Evolutionary conservation across 352 stramenopile species (phyloP).

Genomic region (Phytophthora constricta): DNA sequence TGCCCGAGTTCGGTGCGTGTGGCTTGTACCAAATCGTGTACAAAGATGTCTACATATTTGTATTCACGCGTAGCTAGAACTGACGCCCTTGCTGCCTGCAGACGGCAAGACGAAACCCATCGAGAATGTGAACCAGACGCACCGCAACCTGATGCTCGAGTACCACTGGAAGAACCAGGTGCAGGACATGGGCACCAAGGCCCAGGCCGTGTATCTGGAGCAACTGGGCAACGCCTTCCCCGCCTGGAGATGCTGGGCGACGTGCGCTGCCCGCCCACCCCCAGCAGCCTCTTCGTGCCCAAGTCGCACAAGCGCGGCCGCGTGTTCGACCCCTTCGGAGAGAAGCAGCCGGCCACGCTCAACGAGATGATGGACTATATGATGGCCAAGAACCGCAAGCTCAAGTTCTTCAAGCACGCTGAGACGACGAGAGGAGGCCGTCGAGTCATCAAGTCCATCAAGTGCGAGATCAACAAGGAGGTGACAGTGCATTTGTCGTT

Average conservation of each 20-base stretch:
- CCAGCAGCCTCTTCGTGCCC: conserved; percentile 75
- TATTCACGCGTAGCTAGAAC: background rate
- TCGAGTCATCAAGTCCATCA: conserved; percentile 88
- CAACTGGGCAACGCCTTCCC: conserved; percentile 75
- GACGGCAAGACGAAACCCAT: conserved; percentile 90
- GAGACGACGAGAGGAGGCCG: conserved; percentile 85
- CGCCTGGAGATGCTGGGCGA: conserved; percentile 86
- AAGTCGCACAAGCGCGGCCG: conserved; percentile 85
- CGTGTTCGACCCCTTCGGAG: conserved; percentile 84
- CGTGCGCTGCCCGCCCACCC: conserved; percentile 72
- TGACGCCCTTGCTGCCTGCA: conserved; percentile 20
- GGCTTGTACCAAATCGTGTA: background rate
- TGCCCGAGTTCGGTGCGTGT: conserved; percentile 77
- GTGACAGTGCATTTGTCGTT: conserved; percentile 86
- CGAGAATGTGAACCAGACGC: conserved; percentile 84
- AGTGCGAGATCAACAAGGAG: conserved; percentile 89
- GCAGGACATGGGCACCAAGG: conserved; percentile 86
- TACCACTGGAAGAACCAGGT: conserved; percentile 92
- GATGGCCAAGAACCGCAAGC: conserved; percentile 88
- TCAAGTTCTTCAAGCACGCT: conserved; percentile 90
- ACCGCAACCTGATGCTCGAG: conserved; percentile 90
- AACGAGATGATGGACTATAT: conserved; percentile 93
- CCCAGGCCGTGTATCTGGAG: conserved; percentile 82
- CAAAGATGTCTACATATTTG: background rate
- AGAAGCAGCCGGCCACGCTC: conserved; percentile 83